Evolutionary conservation across 2,329 filamentous ascomycete species (phyloP).

Genomic region (Colletotrichum tropicicola): DNA sequence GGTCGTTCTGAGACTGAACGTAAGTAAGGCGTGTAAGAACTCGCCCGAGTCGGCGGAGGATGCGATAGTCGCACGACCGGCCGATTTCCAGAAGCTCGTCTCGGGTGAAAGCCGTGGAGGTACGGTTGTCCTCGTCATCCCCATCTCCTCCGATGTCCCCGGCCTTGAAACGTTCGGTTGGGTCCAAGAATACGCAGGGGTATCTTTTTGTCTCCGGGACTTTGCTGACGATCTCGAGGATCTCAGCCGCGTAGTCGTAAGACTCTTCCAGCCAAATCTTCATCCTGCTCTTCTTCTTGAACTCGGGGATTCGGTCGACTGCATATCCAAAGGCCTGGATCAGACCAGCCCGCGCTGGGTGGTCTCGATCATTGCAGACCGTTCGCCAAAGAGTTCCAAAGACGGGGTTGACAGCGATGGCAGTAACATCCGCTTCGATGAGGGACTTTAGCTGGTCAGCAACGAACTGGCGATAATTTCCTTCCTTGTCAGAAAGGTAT

Average conservation of each 20-base stretch:
- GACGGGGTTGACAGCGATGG: constrained; percentile 57
- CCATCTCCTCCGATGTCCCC: constrained; percentile 33
- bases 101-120: constrained; percentile 48
- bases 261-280: constrained; percentile 60
- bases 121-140: constrained; percentile 34
- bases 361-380: constrained; percentile 55
- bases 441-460: constrained; percentile 50
- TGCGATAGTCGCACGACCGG: constrained; percentile 56
- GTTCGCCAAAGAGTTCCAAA: constrained; percentile 60
- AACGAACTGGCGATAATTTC: constrained; percentile 48
- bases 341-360: constrained; percentile 49
- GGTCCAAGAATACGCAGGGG: constrained; percentile 59
- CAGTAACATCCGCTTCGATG: constrained; percentile 51
- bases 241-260: constrained; percentile 57
- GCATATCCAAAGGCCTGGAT: constrained; percentile 50
- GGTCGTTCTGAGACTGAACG: constrained; percentile 46
- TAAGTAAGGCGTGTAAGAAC: constrained; percentile 57
- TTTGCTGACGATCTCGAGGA: constrained; percentile 44
- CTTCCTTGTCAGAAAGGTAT: constrained; percentile 47
- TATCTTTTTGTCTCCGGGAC: constrained; percentile 49
- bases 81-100: constrained; percentile 60
- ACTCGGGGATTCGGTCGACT: constrained; percentile 45
- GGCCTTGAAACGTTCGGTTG: constrained; percentile 49
- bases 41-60: constrained; percentile 56
- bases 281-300: constrained; percentile 47